phyloP scores from a whole-genome alignment of 805 yeast species.

The Wickerhamomyces pijperi region DNA sequence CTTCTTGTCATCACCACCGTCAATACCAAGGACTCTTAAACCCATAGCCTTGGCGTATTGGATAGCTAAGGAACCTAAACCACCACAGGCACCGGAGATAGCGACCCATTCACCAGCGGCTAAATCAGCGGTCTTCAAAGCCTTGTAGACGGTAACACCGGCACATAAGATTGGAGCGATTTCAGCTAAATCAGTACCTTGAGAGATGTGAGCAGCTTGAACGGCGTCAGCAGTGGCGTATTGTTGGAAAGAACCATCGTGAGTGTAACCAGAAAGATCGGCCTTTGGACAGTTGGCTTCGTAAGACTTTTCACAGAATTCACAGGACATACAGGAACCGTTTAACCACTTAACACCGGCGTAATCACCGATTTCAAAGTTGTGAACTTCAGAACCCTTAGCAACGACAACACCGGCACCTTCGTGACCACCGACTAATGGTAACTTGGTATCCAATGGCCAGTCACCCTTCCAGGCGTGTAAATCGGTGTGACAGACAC shows the following conservation, averaged over 20 bases:
- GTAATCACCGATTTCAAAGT: slow-evolving; percentile 46
- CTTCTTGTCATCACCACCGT: slow-evolving; percentile 64
- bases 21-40: slow-evolving; percentile 59
- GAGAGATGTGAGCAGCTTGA: slow-evolving; percentile 52
- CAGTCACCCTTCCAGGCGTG: slow-evolving; percentile 65
- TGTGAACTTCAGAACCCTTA: slow-evolving; percentile 41
- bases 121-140: slow-evolving; percentile 47
- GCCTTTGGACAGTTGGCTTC: slow-evolving; percentile 61
- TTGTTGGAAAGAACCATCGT: slow-evolving; percentile 85
- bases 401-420: slow-evolving; percentile 60
- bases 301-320: slow-evolving; percentile 37
- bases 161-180: slow-evolving; percentile 38
- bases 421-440: slow-evolving; percentile 58
- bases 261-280: slow-evolving; percentile 72
- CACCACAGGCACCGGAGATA: slow-evolving; percentile 76
- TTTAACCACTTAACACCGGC: slow-evolving; percentile 61
- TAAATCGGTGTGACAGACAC: slow-evolving; percentile 57
- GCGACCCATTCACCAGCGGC: slow-evolving; percentile 66
- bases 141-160: slow-evolving; percentile 54
- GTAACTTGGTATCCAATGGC: slow-evolving; percentile 47
- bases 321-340: slow-evolving; percentile 51
- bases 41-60: slow-evolving; percentile 78
- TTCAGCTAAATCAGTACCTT: slow-evolving; percentile 47
- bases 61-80: slow-evolving; percentile 67
- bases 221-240: slow-evolving; percentile 78